A percentile compares a stretch with the other conserved stretches of the same genome.
These are phyloP conservation scores for Coemansia sp. DNA, from an alignment of 192 early-diverging fungal genomes.

Conservation along the genomic window DNA sequence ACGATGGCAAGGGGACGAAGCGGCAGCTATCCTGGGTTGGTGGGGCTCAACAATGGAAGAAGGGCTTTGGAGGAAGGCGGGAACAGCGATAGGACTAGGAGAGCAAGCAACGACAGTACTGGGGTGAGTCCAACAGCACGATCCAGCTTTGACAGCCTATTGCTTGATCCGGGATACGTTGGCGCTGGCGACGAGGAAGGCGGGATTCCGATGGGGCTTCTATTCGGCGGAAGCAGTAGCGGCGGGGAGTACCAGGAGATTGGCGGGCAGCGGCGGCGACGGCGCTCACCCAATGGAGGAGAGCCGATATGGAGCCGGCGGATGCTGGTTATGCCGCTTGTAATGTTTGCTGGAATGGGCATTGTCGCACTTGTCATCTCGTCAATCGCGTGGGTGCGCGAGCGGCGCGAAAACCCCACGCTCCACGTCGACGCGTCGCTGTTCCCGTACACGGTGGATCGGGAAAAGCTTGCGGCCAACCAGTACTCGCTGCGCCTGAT, in stretches of 20 bases:
- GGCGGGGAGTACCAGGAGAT: slow-evolving; percentile 7
- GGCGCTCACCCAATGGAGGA: not conserved
- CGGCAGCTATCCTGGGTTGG: not conserved
- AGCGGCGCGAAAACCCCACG: slow-evolving; percentile 12
- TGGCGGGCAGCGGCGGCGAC: not conserved
- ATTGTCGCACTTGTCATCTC: slow-evolving; percentile 18
- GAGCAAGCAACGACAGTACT: not conserved
- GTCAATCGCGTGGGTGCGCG: slow-evolving; percentile 25
- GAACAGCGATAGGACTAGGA: not conserved
- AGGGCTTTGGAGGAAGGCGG: not conserved
- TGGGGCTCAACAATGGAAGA: not conserved
- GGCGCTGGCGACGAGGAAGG: not conserved
- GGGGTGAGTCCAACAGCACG: not conserved
- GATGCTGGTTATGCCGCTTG: slow-evolving; percentile 35
- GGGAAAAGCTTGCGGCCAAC: not conserved
- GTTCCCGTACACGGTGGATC: slow-evolving; percentile 27
- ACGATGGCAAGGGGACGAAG: not conserved
- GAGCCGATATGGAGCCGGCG: slow-evolving; percentile 47
- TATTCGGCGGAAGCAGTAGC: not conserved
- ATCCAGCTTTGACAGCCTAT: slow-evolving; percentile 12
- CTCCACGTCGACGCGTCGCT: slow-evolving; percentile 14
- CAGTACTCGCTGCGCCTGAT: slow-evolving; percentile 54
- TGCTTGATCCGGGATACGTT: not conserved
- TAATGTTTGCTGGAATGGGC: slow-evolving; percentile 32
- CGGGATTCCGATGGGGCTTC: slow-evolving; percentile 1